Conservation (phyloP, 495 filamentous ascomycete genomes). For the Massariosphaeria phaeospora region DNA sequence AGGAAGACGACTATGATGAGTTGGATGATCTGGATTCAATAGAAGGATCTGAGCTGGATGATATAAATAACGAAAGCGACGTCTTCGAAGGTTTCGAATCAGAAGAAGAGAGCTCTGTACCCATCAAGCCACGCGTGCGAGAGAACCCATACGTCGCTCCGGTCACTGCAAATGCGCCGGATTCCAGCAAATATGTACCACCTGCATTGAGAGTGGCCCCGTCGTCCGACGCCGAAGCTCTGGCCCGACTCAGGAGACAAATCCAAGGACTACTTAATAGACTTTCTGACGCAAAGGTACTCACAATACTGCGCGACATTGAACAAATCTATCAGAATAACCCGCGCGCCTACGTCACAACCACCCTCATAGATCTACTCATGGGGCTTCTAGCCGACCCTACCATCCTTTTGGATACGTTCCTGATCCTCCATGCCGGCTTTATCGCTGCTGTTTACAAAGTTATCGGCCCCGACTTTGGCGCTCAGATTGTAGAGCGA, state of each 20-base stretch:
- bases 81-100: conserved; percentile 35
- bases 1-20: conserved; percentile 4
- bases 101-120: conserved; percentile 32
- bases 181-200: conserved; percentile 72
- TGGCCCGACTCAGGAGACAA: conserved; percentile 67
- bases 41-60: conserved; percentile 30
- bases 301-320: conserved; percentile 72
- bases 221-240: conserved; percentile 60
- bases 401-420: conserved; percentile 72
- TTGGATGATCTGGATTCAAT: conserved; percentile 3
- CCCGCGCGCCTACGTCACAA: conserved; percentile 77
- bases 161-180: conserved; percentile 31
- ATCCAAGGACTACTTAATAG: conserved; percentile 87
- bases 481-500: conserved; percentile 73
- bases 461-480: conserved; percentile 78
- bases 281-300: conserved; percentile 80
- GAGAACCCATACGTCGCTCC: conserved; percentile 66
- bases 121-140: conserved; percentile 41
- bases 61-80: conserved; percentile 38
- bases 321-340: conserved; percentile 77
- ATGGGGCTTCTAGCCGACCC: conserved; percentile 71
- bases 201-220: conserved; percentile 68
- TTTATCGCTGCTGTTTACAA: conserved; percentile 88
- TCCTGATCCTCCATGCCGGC: conserved; percentile 83
- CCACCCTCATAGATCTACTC: conserved; percentile 66